Conservation (phyloP, 2,329 filamentous ascomycete genomes). For the Elsinoe necatrix region DNA sequence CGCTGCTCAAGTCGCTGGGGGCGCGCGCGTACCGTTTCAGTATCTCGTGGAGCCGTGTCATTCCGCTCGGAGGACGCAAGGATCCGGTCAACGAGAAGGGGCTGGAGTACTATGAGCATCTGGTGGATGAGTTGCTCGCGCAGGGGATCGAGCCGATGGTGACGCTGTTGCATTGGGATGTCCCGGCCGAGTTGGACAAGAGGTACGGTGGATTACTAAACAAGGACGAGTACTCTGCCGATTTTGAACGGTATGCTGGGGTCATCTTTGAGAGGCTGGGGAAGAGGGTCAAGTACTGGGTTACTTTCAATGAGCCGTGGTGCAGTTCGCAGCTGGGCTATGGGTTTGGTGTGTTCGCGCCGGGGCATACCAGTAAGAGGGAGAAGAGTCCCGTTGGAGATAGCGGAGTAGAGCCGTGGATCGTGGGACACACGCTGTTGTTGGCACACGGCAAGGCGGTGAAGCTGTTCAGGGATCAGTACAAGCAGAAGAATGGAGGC, state of each 20-base stretch:
- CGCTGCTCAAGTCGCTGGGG: conserved; percentile 63
- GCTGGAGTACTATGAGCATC: conserved; percentile 67
- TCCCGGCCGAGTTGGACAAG: conserved; percentile 68
- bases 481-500: conserved; percentile 62
- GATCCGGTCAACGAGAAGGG: conserved; percentile 75
- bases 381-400: conserved; percentile 63
- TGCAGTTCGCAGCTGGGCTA: conserved; percentile 76
- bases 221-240: conserved; percentile 71
- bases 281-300: conserved; percentile 75
- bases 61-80: conserved; percentile 65
- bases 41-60: conserved; percentile 64
- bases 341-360: conserved; percentile 67
- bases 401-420: conserved; percentile 70
- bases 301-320: conserved; percentile 77
- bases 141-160: conserved; percentile 73
- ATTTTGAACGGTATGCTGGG: conserved; percentile 71
- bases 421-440: conserved; percentile 70
- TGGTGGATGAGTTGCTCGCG: conserved; percentile 67
- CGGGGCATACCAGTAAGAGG: conserved; percentile 71
- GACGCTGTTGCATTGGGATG: conserved; percentile 51
- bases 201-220: conserved; percentile 75
- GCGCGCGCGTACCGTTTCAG: conserved; percentile 76
- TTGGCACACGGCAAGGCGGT: conserved; percentile 73
- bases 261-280: conserved; percentile 65
- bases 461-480: conserved; percentile 74